These are phyloP conservation scores for Calvatia gigantea DNA, from an alignment of 768 basidiomycete species.

Conservation along the genomic window DNA sequence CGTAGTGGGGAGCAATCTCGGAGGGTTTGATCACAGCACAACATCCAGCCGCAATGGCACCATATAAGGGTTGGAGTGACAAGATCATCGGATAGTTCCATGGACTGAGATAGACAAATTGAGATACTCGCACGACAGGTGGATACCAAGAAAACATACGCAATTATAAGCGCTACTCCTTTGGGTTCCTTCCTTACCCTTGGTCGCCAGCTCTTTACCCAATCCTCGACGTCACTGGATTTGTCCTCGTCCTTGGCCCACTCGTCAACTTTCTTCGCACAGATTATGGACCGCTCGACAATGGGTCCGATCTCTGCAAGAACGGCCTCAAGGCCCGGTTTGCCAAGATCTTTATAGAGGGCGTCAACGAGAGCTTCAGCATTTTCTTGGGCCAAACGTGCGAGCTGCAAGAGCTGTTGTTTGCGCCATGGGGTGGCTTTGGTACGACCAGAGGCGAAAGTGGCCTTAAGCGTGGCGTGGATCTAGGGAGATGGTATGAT, in stretches of 20 bases:
- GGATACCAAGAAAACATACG: constrained; percentile 38
- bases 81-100: constrained; percentile 68
- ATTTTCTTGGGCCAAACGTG: constrained; percentile 62
- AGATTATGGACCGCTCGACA: constrained; percentile 38
- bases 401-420: constrained; percentile 62
- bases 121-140: background rate
- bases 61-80: constrained; percentile 54
- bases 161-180: constrained; percentile 57
- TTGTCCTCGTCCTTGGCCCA: constrained; percentile 50
- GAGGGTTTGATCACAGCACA: constrained; percentile 66
- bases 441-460: constrained; percentile 10
- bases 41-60: constrained; percentile 75
- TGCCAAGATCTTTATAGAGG: constrained; percentile 44
- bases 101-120: constrained; percentile 33
- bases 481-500: background rate
- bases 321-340: constrained; percentile 39
- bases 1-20: constrained; percentile 50
- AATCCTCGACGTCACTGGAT: constrained; percentile 33
- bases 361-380: constrained; percentile 46
- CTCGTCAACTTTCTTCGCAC: constrained; percentile 47
- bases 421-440: constrained; percentile 53
- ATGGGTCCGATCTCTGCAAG: constrained; percentile 42
- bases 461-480: background rate
- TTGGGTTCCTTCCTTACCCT: constrained; percentile 54
- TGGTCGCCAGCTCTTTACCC: constrained; percentile 50